Base-by-base conservation (phyloP, 169 alveolate genomes). In the Plasmodium gonderi region DNA sequence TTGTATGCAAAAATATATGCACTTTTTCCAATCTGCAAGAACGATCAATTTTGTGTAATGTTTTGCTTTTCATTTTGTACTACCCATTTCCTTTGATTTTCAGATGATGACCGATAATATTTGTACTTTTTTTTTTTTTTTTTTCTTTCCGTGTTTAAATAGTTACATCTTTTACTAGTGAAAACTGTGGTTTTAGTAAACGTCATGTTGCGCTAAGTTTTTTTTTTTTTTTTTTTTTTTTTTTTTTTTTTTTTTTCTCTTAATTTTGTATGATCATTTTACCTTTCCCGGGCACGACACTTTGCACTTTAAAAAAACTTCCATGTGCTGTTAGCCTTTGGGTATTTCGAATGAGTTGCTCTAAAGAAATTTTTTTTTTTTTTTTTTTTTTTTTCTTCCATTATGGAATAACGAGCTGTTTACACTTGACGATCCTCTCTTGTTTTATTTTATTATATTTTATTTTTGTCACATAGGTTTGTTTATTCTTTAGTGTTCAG, bases 1-100 rank as follows among this genome's bases (percentile, higher is more conserved):
- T 6, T 17, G 72, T 60, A 60, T 60, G 38, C 49, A 72, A 3
- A 7, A 31, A 77, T n/a, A 49, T 64, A 77, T 77, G 87, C 87
- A 12, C 87, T 31, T 42, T 20, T 77, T 77, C 76, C 47, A 14
- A 36, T 77, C 64, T 40, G 78, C 64, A 42, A 31, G n/a, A 12
- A 31, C 49, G 33, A 6, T 33, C 29, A 26, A 23, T 7, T 11
- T 45, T 45, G 11, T 45, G 6, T 45, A 45, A 45, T 45, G 6
- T 7, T 7, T 45, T 45, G 11, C 11, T 45, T 20, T 33, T 31
- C 49, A 33, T 29, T 31, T 42, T 42, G 44, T 42, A 42, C 49
- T 69, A 20, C 23, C 23, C 79, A 69, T 42, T n/a, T 11, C n/a
- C 49, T 31, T 42, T 7, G 44, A 4, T 69, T 20, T 6, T 11